Conservation (phyloP, 805 yeast species). For the Candida yuanshanica region DNA sequence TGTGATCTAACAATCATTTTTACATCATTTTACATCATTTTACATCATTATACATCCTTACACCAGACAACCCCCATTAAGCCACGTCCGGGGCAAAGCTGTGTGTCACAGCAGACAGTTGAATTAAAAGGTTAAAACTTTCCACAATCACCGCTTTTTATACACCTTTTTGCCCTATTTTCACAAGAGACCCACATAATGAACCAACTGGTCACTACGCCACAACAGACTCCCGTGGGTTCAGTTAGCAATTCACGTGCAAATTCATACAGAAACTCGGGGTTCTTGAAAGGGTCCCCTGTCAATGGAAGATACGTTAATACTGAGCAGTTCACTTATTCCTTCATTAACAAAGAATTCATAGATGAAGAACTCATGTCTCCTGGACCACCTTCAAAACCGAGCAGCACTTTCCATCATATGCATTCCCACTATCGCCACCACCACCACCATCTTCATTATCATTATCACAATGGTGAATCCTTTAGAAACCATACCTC, state of each 20-base stretch:
- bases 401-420: neutral
- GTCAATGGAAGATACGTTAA: slow-evolving; percentile 1
- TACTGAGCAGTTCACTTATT: slow-evolving; percentile 11
- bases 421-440: slow-evolving; percentile 2
- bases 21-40: too few relatives aligned
- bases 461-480: too few relatives aligned
- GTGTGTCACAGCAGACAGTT: too few relatives aligned
- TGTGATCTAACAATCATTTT: too few relatives aligned
- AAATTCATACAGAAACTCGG: slow-evolving; percentile 2
- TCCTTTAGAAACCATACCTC: slow-evolving; percentile 23
- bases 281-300: slow-evolving; percentile 4
- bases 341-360: slow-evolving; percentile 22
- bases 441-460: too few relatives aligned
- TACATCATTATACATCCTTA: too few relatives aligned
- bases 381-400: neutral
- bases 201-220: slow-evolving; percentile 9
- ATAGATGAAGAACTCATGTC: slow-evolving; percentile 13
- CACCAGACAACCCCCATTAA: too few relatives aligned
- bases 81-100: too few relatives aligned
- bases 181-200: neutral
- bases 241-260: slow-evolving; percentile 4
- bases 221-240: slow-evolving; percentile 5
- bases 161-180: too few relatives aligned
- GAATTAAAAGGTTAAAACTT: too few relatives aligned
- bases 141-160: too few relatives aligned